Base-by-base conservation (phyloP, 306 rosid genomes). In the Acacia crassicarpa region DNA sequence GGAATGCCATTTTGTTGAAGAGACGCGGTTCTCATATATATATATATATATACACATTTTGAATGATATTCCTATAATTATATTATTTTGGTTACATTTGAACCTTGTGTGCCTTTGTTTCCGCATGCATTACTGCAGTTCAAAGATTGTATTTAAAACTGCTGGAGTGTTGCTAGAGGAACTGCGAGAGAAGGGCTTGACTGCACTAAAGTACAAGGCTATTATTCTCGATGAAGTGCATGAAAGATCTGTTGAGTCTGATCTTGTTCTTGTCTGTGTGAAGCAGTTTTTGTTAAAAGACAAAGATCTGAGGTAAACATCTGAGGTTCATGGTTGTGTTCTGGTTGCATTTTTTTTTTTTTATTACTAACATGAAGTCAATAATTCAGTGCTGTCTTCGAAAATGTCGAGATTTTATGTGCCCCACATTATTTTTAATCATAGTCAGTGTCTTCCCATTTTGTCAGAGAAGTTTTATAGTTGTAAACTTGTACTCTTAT, bases 211-310 rank as follows among this genome's bases (percentile, higher is more conserved):
- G 78, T 94, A 92, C 90, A 94, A 88, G 86, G 98, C 79, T 89
- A 90, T 94, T 81, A 88, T 94, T 81, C 96, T 94, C 30, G 98
- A 94, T 77, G 98, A 94, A 88, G 98, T 94, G 41, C 98, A 94
- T 85, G 98, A 94, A 90, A 91, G 97, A 92, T 94, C 98, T 19
- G 91, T 88, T 67, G 98, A 94, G 86, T 94, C 98, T 67, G 98
- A 94, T 87, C 96, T 94, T 63, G 94, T 91, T 83, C 97, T 94
- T 80, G 97, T 89, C 49, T 92, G 91, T 80, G 89, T 94, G 76
- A 94, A 94, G 89, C 98, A 94, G 78, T 92, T 91, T 87, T 79
- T 94, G 88, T 77, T 88, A 82, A 92, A 81, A 91, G 89, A 89
- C 81, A 88, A 86, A 23, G 91, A 92, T 85, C 79, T 92, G 77